These are phyloP conservation scores for Mrakia gelida DNA, from an alignment of 768 basidiomycete species.

Conservation along the genomic window DNA sequence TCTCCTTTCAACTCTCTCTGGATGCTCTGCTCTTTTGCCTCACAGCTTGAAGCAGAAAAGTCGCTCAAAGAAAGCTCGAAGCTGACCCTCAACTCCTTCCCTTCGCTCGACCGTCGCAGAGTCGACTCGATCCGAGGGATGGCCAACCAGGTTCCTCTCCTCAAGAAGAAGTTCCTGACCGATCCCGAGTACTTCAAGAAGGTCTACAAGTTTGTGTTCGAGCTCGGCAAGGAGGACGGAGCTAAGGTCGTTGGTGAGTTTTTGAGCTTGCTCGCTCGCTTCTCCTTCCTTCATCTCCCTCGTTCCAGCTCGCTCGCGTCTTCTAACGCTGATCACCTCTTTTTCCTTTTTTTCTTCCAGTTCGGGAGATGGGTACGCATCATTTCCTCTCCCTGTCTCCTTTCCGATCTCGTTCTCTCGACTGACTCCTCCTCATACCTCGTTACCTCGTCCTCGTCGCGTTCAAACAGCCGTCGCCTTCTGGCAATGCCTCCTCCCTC, in stretches of 20 bases:
- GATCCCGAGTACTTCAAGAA: constrained; percentile 46
- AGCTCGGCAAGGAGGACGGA: constrained; percentile 41
- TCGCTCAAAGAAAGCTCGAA: background rate
- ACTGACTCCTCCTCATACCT: background rate
- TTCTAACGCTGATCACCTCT: background rate
- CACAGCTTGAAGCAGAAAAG: too few relatives aligned
- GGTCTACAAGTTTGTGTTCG: constrained; percentile 44
- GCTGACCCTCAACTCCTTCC: background rate
- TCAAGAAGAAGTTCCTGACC: constrained; percentile 39
- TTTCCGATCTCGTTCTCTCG: background rate
- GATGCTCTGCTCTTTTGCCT: too few relatives aligned
- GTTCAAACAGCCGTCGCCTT: constrained; percentile 41
- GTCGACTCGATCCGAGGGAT: constrained; percentile 43
- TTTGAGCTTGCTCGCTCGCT: background rate
- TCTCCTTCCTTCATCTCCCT: background rate
- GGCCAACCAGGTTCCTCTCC: constrained; percentile 38
- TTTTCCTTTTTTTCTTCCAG: constrained; percentile 29
- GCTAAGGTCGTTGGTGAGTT: constrained; percentile 36
- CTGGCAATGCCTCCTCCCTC: constrained; percentile 43
- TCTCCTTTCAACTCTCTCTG: too few relatives aligned
- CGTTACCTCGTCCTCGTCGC: background rate
- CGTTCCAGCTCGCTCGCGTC: background rate
- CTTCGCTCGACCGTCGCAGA: constrained; percentile 30
- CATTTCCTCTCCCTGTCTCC: background rate
- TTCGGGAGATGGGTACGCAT: constrained; percentile 41